These are phyloP conservation scores for Penicillium italicum DNA, from an alignment of 2,329 filamentous ascomycete species.

Conservation along the genomic window DNA sequence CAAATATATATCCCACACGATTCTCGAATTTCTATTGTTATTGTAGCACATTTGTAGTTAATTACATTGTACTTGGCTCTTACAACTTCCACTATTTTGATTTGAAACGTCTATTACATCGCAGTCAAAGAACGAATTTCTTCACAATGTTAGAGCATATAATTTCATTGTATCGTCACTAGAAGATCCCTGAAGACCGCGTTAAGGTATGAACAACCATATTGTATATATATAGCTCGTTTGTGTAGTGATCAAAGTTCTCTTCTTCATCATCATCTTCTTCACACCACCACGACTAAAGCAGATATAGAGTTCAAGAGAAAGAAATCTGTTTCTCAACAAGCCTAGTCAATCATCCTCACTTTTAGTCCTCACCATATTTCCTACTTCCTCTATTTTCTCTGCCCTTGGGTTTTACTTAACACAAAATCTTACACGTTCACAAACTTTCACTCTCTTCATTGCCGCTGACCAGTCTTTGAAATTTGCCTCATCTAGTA, in stretches of 20 bases:
- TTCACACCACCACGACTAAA: background rate
- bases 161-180: background rate
- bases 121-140: background rate
- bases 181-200: background rate
- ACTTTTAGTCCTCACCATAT: background rate
- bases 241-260: background rate
- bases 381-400: background rate
- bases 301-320: background rate
- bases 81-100: background rate
- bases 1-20: background rate
- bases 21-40: background rate
- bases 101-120: background rate
- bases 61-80: background rate
- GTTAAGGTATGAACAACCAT: background rate
- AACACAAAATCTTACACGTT: too few species aligned
- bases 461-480: too few species aligned
- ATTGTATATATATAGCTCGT: background rate
- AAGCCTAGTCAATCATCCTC: background rate
- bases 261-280: background rate
- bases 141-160: background rate
- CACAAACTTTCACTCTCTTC: too few species aligned
- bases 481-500: too few species aligned
- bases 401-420: too few species aligned
- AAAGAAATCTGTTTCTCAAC: background rate
- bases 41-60: background rate